Percentiles rank a stretch among this genome's conserved stretches.
Evolutionary conservation across 2,329 filamentous ascomycete species (phyloP).

Genomic region (Akanthomyces muscarius): DNA sequence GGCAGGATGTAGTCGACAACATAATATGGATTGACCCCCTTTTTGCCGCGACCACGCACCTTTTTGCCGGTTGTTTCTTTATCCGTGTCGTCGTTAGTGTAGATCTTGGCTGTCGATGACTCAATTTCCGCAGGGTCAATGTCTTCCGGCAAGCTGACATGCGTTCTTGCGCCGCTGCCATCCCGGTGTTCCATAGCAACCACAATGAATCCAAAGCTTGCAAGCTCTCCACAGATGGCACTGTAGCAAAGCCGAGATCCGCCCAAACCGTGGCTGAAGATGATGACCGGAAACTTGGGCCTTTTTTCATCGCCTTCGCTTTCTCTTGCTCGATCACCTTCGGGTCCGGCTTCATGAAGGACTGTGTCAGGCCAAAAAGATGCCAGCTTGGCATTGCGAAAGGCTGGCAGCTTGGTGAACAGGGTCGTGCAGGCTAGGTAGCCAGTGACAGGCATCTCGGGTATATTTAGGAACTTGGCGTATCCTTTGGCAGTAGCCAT

Average conservation of each 20-base stretch:
- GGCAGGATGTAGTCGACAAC: constrained; percentile 61
- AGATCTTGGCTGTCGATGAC: constrained; percentile 26
- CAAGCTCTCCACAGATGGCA: constrained; percentile 61
- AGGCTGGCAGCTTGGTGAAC: constrained; percentile 62
- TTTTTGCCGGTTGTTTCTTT: constrained; percentile 32
- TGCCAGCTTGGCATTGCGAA: constrained; percentile 57
- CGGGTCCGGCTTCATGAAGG: background rate
- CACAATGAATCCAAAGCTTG: constrained; percentile 62
- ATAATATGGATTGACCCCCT: constrained; percentile 36
- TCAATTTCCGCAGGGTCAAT: constrained; percentile 32
- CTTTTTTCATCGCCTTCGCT: constrained; percentile 20
- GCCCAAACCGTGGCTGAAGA: constrained; percentile 65
- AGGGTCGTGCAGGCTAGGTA: constrained; percentile 55
- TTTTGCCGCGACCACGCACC: constrained; percentile 28
- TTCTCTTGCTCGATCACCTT: background rate
- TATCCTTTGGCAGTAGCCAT: constrained; percentile 55
- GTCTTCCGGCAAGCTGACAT: constrained; percentile 51
- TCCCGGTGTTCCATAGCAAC: constrained; percentile 63
- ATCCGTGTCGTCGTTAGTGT: constrained; percentile 22
- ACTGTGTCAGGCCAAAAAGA: constrained; percentile 6
- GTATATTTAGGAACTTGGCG: constrained; percentile 55
- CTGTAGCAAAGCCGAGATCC: constrained; percentile 61
- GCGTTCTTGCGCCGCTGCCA: constrained; percentile 58
- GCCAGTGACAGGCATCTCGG: constrained; percentile 44
- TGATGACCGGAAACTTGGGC: constrained; percentile 56